A percentile compares a stretch with the other conserved stretches of the same genome.
Conservation (phyloP, 75 land plant species). For the Isoetes taiwanensis region DNA sequence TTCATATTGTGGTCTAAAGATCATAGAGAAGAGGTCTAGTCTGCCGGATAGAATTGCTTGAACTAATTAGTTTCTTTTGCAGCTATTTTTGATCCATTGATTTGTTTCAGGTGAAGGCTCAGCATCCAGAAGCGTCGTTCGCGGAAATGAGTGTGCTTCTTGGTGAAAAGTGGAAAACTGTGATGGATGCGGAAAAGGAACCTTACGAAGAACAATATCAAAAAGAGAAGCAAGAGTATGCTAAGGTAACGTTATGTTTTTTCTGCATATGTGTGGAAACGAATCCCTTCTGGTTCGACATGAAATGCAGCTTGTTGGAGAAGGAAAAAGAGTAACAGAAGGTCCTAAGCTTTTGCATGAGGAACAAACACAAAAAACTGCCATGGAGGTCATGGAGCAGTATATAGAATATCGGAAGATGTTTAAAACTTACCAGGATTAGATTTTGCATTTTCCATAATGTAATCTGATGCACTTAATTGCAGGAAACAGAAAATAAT, state of each 20-base stretch:
- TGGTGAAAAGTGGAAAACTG: slow-evolving; percentile 71
- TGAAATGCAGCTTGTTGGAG: slow-evolving; percentile 43
- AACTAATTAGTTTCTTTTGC: not conserved
- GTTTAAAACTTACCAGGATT: too few relatives aligned
- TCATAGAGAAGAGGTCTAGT: slow-evolving; percentile 81
- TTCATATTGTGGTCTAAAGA: slow-evolving; percentile 78
- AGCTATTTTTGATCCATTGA: too few relatives aligned
- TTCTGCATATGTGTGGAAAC: not conserved
- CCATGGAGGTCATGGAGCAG: slow-evolving; percentile 73
- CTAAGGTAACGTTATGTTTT: slow-evolving; percentile 18
- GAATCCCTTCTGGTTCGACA: not conserved
- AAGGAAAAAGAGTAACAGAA: slow-evolving; percentile 69
- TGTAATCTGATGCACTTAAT: not conserved
- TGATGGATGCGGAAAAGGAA: slow-evolving; percentile 65
- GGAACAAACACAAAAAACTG: slow-evolving; percentile 68
- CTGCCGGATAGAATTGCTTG: not conserved
- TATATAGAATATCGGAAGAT: slow-evolving; percentile 58
- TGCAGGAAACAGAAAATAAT: slow-evolving; percentile 42
- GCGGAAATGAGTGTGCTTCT: slow-evolving; percentile 53
- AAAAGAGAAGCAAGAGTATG: slow-evolving; percentile 52
- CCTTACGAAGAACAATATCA: slow-evolving; percentile 81
- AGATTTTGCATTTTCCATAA: too few relatives aligned
- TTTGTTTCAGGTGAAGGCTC: slow-evolving; percentile 43
- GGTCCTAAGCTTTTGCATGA: slow-evolving; percentile 71
- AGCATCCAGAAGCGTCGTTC: slow-evolving; percentile 48